Evolutionary conservation across 352 stramenopile species (phyloP), one percentile per base, ranked within the genome.

Genomic region (Peronospora tabacina): DNA sequence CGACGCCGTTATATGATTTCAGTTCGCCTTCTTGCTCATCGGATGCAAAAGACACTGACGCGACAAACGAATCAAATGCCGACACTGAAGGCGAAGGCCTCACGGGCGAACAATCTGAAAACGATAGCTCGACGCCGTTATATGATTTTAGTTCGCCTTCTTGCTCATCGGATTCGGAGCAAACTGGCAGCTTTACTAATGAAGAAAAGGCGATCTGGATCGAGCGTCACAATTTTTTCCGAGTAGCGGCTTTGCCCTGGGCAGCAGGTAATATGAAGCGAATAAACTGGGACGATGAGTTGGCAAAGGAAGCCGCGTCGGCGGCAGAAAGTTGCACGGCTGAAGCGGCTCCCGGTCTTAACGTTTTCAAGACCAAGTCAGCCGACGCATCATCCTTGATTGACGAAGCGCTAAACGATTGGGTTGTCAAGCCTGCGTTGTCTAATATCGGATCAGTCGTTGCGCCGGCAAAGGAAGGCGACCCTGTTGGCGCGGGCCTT

Each of bases 171-270:
- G 40, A 12, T 38, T 19, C 12, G 28, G 22, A 61, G 40, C 44
- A 61, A 38, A 44, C 36, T n/a, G 52, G 49, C 13, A 52, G 7
- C 36, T 70, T 70, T 44, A 52, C 52, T 7, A 36, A 60, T n/a
- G 56, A 61, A 8, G 66, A 79, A 29, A 71, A 87, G 46, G 61
- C 72, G 45, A 68, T 87, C 19, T 85, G 73, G 73, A 66, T 87
- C 41, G 75, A 87, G 53, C 75, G 74, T 26, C 72, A 84, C 66
- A 84, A 85, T 61, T 88, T 71, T 56, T 88, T 88, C 63, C 70
- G 77, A 32, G 69, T 83, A 58, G 58, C 62, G 13, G 77, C 50
- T 36, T 44, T 88, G 38, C 77, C 77, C 1, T 88, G 68, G 55
- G 58, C 74, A 12, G 70, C 77, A 33, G 62, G 57, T 28, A 76